Evolutionary conservation across 352 stramenopile species (phyloP), one percentile per base, ranked within the genome.

Genomic region (Plasmopara viticola): DNA sequence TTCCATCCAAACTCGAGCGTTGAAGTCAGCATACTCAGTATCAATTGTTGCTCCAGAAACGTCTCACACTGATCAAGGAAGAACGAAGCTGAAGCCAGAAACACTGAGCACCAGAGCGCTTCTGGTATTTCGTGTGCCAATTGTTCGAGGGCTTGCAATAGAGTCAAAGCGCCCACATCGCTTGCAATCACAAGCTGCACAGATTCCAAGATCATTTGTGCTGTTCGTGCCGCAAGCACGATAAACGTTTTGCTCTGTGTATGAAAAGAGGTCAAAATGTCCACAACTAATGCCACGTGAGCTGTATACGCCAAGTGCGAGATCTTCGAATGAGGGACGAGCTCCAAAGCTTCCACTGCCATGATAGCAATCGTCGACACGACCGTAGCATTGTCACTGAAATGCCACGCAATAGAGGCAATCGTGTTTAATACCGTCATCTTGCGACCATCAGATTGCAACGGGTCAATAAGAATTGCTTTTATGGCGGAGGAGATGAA

Each of bases 111-210:
- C 62, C 58, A 74, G 1, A 79, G 53, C 6, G 57, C 52, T 13
- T 67, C 44, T 0, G 73, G 62, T 0, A 59, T 45, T 2, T 48
- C 51, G 7, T 39, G 43, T 10, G 62, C 56, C 20, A 88, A 62
- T 30, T 68, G 64, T 9, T 54, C 47, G 5, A 88, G 53, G 3
- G 60, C 49, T 47, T 86, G 74, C 14, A 88, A 48, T 18, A 84
- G 55, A 15, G 65, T 31, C n/a, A 82, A 17, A 17, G 74, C 64
- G 17, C 68, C 59, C 10, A 71, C 46, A 9, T 80, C 29, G 15
- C 59, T 54, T 18, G 30, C 10, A 6, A 75, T 45, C 10, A 78
- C 64, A 44, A 72, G 53, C 38, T 60, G 60, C 33, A 42, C 56
- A 28, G 45, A 55, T 48, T 54, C 62, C 34, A 69, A 39, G 14